Evolutionary conservation across 2,329 filamentous ascomycete genomes (phyloP), one percentile per base, ranked within the genome.

Genomic region (Pseudogymnoascus sp.): DNA sequence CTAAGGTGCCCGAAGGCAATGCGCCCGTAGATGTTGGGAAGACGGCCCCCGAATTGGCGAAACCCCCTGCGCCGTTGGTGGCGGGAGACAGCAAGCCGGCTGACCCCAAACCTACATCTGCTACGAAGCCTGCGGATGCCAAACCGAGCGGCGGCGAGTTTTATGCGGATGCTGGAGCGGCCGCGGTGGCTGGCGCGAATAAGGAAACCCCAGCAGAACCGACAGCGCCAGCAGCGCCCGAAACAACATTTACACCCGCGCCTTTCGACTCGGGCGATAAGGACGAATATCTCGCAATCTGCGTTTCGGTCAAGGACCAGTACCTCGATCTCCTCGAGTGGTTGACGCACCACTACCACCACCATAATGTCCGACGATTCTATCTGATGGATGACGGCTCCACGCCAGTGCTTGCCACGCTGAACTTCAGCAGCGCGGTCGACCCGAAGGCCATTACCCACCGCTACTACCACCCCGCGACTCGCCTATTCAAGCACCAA

Each of bases 311-410:
- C 16, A 66, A 67, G 37, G 66, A 71, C 52, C 68, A 71, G 52
- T 18, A 43, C 23, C 37, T 37, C 6, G 69, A 71, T 49, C 60
- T 71, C 8, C 62, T 63, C 8, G 70, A 71, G 60, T 70, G 64
- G 40, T 49, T 71, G 3, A 64, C 64, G 23, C 69, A 71, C 40
- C 69, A 71, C 23, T 71, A 70, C 61, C 64, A 70, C 49, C 67
- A 71, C 49, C 49, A 68, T 23, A 67, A 67, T 9, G 66, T 70
- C 61, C 61, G 64, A 21, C 63, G 67, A 3, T 71, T 71, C 62
- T 71, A 71, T 55, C 62, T 71, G 28, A 69, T 71, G 66, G 69
- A 71, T 23, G 69, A 71, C 59, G 67, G 68, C 5, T 70, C 68
- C 4, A 61, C 65, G 14, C 69, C 69, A 21, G 67, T 68, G 9